Conservation (phyloP, 352 stramenopile genomes). For the Plasmopara halstedii region DNA sequence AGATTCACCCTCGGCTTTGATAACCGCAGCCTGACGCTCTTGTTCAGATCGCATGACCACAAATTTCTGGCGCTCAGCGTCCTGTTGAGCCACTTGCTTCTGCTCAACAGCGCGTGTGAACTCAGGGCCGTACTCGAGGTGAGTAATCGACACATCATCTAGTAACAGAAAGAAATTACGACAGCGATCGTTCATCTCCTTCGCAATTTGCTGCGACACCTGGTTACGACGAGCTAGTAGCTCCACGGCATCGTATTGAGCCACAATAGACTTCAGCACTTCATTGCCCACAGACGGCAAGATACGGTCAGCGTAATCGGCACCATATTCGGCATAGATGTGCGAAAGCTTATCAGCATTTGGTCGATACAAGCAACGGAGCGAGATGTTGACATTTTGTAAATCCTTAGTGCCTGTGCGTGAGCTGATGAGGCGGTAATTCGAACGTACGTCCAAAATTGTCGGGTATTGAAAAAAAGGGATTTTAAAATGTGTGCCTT, state of each 20-base stretch:
- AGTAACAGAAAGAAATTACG: conserved; percentile 97
- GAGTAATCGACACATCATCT: conserved; percentile 99
- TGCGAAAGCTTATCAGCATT: conserved; percentile 91
- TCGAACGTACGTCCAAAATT: conserved; percentile 98
- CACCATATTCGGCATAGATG: conserved; percentile 96
- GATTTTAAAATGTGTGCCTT: conserved; percentile 99
- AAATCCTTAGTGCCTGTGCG: conserved; percentile 98
- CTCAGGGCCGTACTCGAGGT: conserved; percentile 98
- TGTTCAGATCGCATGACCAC: conserved; percentile 99
- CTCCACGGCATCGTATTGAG: conserved; percentile 99
- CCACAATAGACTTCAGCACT: conserved; percentile 90
- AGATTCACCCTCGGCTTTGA: conserved; percentile 95
- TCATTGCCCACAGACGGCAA: conserved; percentile 98
- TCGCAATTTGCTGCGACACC: conserved; percentile 95
- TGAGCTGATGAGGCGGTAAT: conserved; percentile 95
- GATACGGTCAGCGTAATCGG: conserved; percentile 98
- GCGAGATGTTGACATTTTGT: conserved; percentile 99
- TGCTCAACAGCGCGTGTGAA: conserved; percentile 99
- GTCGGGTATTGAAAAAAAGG: conserved; percentile 96
- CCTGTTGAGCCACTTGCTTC: conserved; percentile 99
- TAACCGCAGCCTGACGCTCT: conserved; percentile 90
- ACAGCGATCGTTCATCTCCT: conserved; percentile 94
- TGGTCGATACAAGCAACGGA: conserved; percentile 94
- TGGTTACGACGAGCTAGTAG: conserved; percentile 98
- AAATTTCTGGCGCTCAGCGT: conserved; percentile 99